Evolutionary conservation across 192 early-diverging fungal genomes (phyloP).

Genomic region (Coemansia asiatica): DNA sequence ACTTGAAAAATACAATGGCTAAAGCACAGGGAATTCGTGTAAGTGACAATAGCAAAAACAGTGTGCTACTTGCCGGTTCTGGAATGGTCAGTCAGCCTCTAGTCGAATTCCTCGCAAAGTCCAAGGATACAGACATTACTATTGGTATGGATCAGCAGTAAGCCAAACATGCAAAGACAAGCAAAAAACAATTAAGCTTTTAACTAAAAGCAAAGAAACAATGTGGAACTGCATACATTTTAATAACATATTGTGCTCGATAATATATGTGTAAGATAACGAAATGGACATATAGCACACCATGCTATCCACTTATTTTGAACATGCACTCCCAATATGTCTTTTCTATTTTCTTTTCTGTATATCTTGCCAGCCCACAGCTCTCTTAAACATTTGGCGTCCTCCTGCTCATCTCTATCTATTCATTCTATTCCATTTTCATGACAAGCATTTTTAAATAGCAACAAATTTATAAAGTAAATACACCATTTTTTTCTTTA

Average conservation of each 20-base stretch:
- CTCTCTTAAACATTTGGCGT: too few relatives aligned
- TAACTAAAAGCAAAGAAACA: too few relatives aligned
- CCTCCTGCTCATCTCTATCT: too few relatives aligned
- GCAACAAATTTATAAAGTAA: background rate
- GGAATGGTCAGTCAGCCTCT: slow-evolving; percentile 92
- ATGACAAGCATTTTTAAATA: background rate
- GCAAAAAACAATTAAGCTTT: background rate
- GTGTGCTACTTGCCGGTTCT: slow-evolving; percentile 79
- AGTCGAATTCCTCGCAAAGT: slow-evolving; percentile 81
- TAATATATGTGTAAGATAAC: too few relatives aligned
- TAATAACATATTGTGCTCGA: too few relatives aligned
- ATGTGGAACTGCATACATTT: too few relatives aligned
- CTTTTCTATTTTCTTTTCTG: too few relatives aligned
- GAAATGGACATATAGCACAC: too few relatives aligned
- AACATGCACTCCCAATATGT: too few relatives aligned
- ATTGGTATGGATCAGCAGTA: slow-evolving; percentile 36
- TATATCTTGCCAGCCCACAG: too few relatives aligned
- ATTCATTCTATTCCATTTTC: too few relatives aligned
- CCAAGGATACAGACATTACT: slow-evolving; percentile 49
- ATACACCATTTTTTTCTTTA: background rate
- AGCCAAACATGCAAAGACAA: background rate
- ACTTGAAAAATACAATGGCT: slow-evolving; percentile 56
- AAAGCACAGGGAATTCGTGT: slow-evolving; percentile 40
- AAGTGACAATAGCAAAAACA: slow-evolving; percentile 40
- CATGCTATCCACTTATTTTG: too few relatives aligned